Base-by-base conservation (phyloP, 2,329 filamentous ascomycete genomes). In the Catunica adiposa region DNA sequence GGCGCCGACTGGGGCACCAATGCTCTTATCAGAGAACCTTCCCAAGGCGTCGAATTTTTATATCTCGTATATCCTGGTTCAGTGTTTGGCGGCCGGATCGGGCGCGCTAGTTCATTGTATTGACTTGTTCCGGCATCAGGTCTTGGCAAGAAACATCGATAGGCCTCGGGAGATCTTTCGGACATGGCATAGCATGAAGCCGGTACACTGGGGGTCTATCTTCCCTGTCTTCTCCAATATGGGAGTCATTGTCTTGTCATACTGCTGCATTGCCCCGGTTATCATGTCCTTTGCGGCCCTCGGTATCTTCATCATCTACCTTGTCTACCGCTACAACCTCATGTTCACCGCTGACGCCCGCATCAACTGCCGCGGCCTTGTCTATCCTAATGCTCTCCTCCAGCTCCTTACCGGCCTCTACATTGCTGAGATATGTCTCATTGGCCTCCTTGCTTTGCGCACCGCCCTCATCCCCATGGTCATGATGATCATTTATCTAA, bases 31-130 rank as follows among this genome's bases (percentile, higher is more conserved):
- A 1, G 64, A 74, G 14, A 82, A 83, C 58, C 71, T 95, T 7
- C 89, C 89, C 14, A 80, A 77, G 56, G 79, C 85, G 0, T 87
- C 86, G 58, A 94, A 90, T 69, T 89, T 94, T 64, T 95, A 92
- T 67, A 82, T 94, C 29, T 84, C 84, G 0, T 98, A 97, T 70
- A 94, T 98, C 61, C 80, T 97, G 31, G 79, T 98, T 2, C 92
- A 97, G 68, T 94, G 90, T 34, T 68, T 97, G 57, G 83, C 83
- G 1, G 81, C 90, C 59, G 84, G 88, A 2, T 77, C 86, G 0
- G 78, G 82, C 50, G 78, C 85, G 1, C 68, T 97, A 3, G 73
- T 94, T 1, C 87, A 94, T 62, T 66, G 75, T 0, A 70, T 73
- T 14, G 87, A 88, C 15, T 75, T 97, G 0, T 60, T 71, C 5